phyloP scores from a whole-genome alignment of 1,284 basidiomycete species.

The Sphaerobolus stellatus region DNA sequence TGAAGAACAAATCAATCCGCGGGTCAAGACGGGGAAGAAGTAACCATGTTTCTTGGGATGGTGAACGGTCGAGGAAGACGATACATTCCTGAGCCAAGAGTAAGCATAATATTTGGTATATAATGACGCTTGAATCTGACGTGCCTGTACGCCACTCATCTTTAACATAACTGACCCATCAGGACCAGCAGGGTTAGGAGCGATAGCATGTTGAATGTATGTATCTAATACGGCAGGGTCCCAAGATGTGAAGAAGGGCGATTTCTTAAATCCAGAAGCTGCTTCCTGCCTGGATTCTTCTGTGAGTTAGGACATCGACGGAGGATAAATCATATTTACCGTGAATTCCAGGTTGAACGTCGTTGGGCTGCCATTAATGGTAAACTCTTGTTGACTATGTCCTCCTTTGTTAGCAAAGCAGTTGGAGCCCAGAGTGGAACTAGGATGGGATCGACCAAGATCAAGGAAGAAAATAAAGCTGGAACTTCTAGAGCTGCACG shows the following conservation, averaged over 20 bases:
- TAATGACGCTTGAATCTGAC: background rate
- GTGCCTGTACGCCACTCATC: slow-evolving; percentile 52
- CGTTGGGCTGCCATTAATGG: no score
- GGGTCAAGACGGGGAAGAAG: slow-evolving; percentile 44
- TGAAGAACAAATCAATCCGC: slow-evolving; percentile 51
- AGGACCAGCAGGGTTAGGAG: slow-evolving; percentile 16
- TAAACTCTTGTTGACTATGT: no score
- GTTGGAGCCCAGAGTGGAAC: slow-evolving; percentile 32
- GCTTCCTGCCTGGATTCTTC: slow-evolving; percentile 49
- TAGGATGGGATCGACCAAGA: slow-evolving; percentile 82
- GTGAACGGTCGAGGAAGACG: slow-evolving; percentile 47
- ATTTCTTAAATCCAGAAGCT: slow-evolving; percentile 46
- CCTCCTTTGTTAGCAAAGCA: no score
- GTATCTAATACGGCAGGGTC: slow-evolving; percentile 62
- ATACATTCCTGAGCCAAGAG: slow-evolving; percentile 45
- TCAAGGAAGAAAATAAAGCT: slow-evolving; percentile 66
- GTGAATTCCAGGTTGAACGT: slow-evolving; percentile 62
- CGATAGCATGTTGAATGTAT: slow-evolving; percentile 68
- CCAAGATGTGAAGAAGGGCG: slow-evolving; percentile 76
- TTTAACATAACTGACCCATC: slow-evolving; percentile 53
- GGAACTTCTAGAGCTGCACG: slow-evolving; percentile 65
- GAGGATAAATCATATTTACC: slow-evolving; percentile 36
- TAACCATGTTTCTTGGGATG: slow-evolving; percentile 47
- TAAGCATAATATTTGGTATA: background rate
- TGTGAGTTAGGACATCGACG: background rate